Evolutionary conservation across 129 eudicot species (phyloP), one percentile per base, ranked within the genome.

Genomic region (Centrapalus pauciflorus): DNA sequence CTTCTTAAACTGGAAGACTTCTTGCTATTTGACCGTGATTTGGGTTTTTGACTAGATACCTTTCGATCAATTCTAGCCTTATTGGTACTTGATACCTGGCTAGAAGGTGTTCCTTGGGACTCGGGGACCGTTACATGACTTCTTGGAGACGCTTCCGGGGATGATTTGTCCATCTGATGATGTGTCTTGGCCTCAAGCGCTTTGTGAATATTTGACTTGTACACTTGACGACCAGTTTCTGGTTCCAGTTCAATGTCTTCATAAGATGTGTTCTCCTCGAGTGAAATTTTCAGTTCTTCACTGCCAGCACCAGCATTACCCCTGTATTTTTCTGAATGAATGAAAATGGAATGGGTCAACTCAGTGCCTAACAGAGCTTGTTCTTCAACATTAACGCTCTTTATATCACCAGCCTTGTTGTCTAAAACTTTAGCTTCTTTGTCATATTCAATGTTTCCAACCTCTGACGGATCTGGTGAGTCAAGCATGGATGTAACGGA

Each of bases 401-500:
- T 58, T 3, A 56, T 57, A 26, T 74, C 54, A 35, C 35, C 60
- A 21, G 61, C 37, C 14, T 25, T 74, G 51, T 79, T 73, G 62
- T 78, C 83, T 45, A 71, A 43, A 52, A 32, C 54, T 66, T 72
- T 32, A 4, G 38, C n/a, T 55, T 82, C 83, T 37, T 55, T 75
- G 40, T 77, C 80, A 20, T 29, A n/a, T 35, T 82, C 78, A 13
- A 45, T 56, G 54, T 57, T 81, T 76, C 63, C 95, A 75, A 28
- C 62, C 33, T 83, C 96, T 23, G 82, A 85, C 46, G 79, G 79
- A 63, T 88, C 90, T 17, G 95, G 96, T 63, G 98, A 88, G 78
- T 88, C 96, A n/a, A 92, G 94, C 71, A 91, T 83, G 2, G 96
- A 92, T 34, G 96, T 67, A 49, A 88, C 76, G 16, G 98, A 92